These are phyloP conservation scores for Ascochyta pisi DNA, from an alignment of 2,329 filamentous ascomycete genomes.

Conservation along the genomic window DNA sequence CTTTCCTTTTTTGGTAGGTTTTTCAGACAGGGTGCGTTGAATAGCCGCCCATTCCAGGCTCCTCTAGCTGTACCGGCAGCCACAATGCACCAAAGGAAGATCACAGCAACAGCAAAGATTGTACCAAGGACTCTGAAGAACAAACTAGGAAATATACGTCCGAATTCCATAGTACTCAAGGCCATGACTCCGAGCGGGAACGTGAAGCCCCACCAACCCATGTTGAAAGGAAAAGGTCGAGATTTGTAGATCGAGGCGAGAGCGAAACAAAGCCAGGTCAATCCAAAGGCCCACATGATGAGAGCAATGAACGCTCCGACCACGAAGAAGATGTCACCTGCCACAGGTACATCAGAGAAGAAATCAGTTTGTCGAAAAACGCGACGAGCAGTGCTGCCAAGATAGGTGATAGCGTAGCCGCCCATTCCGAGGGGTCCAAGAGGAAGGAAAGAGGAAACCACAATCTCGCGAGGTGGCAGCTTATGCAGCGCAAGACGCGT, in stretches of 20 bases:
- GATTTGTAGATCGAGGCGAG: slow-evolving; percentile 56
- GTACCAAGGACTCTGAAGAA: slow-evolving; percentile 66
- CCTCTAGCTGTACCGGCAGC: slow-evolving; percentile 58
- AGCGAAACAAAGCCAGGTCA: slow-evolving; percentile 64
- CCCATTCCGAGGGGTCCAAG: slow-evolving; percentile 72
- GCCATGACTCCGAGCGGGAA: slow-evolving; percentile 67
- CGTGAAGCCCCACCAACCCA: slow-evolving; percentile 69
- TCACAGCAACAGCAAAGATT: slow-evolving; percentile 60
- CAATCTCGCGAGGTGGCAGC: slow-evolving; percentile 69
- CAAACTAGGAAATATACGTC: slow-evolving; percentile 59
- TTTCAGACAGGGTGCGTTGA: slow-evolving; percentile 62
- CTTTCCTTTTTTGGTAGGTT: slow-evolving; percentile 37
- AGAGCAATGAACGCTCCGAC: slow-evolving; percentile 61
- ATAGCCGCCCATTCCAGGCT: slow-evolving; percentile 58
- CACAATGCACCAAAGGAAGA: slow-evolving; percentile 64
- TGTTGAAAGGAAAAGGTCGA: slow-evolving; percentile 63
- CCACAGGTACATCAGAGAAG: slow-evolving; percentile 47
- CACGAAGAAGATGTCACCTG: slow-evolving; percentile 62
- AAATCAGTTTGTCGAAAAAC: slow-evolving; percentile 52
- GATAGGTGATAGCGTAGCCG: slow-evolving; percentile 64
- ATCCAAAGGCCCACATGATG: slow-evolving; percentile 64
- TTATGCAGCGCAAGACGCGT: slow-evolving; percentile 71
- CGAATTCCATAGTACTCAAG: slow-evolving; percentile 56
- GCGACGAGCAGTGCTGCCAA: slow-evolving; percentile 53
- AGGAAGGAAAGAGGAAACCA: slow-evolving; percentile 72